A percentile compares a stretch with the other conserved stretches of the same genome.
Evolutionary conservation across 352 stramenopile species (phyloP).

Genomic region (Hyaloperonospora arabidopsidis): DNA sequence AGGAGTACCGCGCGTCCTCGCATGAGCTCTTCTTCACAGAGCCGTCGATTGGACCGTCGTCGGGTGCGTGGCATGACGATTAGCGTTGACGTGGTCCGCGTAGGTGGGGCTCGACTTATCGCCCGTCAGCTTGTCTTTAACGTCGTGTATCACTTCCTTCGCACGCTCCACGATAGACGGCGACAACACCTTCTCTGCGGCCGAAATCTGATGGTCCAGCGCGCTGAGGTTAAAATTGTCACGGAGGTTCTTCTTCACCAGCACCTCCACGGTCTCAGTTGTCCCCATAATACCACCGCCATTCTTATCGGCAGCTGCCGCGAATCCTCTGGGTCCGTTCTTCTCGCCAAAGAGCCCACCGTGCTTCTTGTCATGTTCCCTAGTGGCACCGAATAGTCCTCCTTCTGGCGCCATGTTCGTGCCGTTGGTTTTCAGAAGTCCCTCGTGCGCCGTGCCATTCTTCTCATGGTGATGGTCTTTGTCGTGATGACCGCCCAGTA

Average conservation of each 20-base stretch:
- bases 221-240: conserved; percentile 23
- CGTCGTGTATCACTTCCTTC: conserved; percentile 24
- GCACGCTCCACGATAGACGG: conserved; percentile 25
- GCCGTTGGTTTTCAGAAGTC: not conserved
- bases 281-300: conserved; percentile 16
- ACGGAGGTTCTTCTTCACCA: conserved; percentile 19
- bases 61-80: too few species aligned
- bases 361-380: not conserved
- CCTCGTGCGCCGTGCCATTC: not conserved
- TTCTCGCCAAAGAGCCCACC: conserved; percentile 2
- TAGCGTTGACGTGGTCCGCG: too few species aligned
- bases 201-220: conserved; percentile 20
- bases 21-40: too few species aligned
- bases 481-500: conserved; percentile 12
- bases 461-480: conserved; percentile 11
- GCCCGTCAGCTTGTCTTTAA: conserved; percentile 27
- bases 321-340: not conserved
- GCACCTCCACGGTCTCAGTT: conserved; percentile 21
- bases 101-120: conserved; percentile 17
- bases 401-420: conserved; percentile 1
- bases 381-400: conserved; percentile 4
- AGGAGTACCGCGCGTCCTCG: too few species aligned
- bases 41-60: too few species aligned
- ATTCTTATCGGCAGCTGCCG: conserved; percentile 8
- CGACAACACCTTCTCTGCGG: conserved; percentile 18